phyloP scores from a whole-genome alignment of 306 rosid genomes.

The Rubus idaeus region DNA sequence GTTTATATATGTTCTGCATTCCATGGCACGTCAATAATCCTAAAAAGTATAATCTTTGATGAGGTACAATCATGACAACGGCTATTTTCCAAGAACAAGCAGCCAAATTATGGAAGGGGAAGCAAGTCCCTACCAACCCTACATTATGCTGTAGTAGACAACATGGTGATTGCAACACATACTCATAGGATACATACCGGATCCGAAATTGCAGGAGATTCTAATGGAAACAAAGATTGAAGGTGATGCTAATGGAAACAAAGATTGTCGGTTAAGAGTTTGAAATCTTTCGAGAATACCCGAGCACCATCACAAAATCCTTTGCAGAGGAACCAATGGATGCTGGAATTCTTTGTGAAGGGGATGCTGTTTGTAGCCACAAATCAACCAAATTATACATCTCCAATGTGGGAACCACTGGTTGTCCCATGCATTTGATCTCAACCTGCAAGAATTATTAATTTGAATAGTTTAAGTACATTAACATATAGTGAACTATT shows the following conservation, averaged over 20 bases:
- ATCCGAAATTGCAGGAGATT: background rate
- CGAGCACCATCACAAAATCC: conserved; percentile 84
- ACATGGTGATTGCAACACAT: background rate
- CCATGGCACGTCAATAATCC: background rate
- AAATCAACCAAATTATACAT: conserved; percentile 66
- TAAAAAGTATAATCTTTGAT: conserved; percentile 9
- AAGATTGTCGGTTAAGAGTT: conserved; percentile 35
- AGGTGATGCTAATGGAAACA: background rate
- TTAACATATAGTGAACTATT: background rate
- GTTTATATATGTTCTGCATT: background rate
- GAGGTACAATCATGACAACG: background rate
- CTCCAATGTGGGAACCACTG: conserved; percentile 68
- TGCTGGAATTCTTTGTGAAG: conserved; percentile 57
- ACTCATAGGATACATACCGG: background rate
- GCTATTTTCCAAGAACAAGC: conserved; percentile 14
- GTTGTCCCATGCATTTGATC: conserved; percentile 88
- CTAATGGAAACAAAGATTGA: background rate
- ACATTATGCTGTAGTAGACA: background rate
- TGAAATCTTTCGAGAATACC: conserved; percentile 64
- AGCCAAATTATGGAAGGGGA: background rate
- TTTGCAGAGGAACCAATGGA: conserved; percentile 84
- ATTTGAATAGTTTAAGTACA: background rate
- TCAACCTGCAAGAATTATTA: conserved; percentile 58
- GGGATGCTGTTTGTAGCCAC: conserved; percentile 70
- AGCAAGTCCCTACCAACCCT: background rate